Evolutionary conservation across 1,139 yeast species (phyloP), one percentile per base, ranked within the genome.

Genomic region (Hanseniaspora gamundiae): DNA sequence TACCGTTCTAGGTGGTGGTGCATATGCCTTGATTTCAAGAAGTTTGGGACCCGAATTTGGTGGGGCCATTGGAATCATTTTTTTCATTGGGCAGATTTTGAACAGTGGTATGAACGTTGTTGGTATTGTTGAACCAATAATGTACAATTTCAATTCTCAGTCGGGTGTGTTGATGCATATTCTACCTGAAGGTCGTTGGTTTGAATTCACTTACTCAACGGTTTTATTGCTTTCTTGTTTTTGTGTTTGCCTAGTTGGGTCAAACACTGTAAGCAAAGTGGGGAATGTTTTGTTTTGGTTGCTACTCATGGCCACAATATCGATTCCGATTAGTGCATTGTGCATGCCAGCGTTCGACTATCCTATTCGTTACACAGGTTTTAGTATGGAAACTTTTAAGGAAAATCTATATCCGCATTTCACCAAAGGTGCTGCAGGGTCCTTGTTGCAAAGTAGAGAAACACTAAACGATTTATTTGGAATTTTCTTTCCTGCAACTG

Each of bases 401-500:
- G 76, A 69, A 2, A 91, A 91, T 54, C 56, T 88, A 40, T 67
- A 73, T 53, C 97, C 97, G 0, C 70, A 74, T 42, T 86, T 86
- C 58, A 87, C 96, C 0, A 70, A 75, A 41, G 93, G 93, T 14
- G 96, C 97, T 4, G 96, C 95, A 2, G 97, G 97, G 0, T 82
- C 94, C 10, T 78, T 80, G 35, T 65, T 74, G 43, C 69, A 74
- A 3, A 68, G 71, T 0, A 74, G 70, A 19, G 96, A 88, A 60
- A 84, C 79, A 1, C 86, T 88, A 56, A 75, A 80, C 47, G 82
- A 84, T 58, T 64, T 91, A 52, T 91, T 91, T 71, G 97, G 97
- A 2, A 84, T 91, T 43, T 85, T 91, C 60, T 91, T 91, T 67
- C 97, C 98, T 13, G 95, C 98, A 1, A 88, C 97, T 0, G 95